Percentiles rank a stretch among this genome's conserved stretches.
Evolutionary conservation across 345 rosid genomes (phyloP).

Genomic region (Populus deltoides): DNA sequence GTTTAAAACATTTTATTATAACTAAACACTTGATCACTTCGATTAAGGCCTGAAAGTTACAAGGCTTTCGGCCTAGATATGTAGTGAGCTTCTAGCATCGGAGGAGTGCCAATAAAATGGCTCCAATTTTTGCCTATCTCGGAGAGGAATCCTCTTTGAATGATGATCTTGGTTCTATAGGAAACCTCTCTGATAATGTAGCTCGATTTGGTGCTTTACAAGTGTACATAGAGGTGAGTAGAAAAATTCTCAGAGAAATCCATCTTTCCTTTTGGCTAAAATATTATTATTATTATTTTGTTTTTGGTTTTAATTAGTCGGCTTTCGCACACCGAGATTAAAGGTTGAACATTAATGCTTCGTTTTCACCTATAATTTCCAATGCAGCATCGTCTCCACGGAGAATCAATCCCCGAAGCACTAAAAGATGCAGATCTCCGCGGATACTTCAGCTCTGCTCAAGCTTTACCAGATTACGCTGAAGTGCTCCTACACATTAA

Average conservation of each 20-base stretch:
- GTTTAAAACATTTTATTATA: constrained; percentile 6
- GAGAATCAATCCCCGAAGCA: constrained; percentile 10
- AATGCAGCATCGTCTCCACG: constrained; percentile 4
- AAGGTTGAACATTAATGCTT: background rate
- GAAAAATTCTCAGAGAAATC: background rate
- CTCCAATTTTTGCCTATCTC: constrained; percentile 15
- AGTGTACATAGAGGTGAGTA: constrained; percentile 23
- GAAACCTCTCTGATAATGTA: constrained; percentile 14
- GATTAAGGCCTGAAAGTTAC: constrained; percentile 26
- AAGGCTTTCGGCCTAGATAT: constrained; percentile 19
- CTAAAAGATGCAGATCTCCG: constrained; percentile 3
- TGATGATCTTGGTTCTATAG: background rate
- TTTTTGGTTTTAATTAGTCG: too few species aligned
- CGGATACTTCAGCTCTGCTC: constrained; percentile 12
- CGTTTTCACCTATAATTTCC: background rate
- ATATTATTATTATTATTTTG: too few species aligned
- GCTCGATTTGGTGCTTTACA: constrained; percentile 12
- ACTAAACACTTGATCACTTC: constrained; percentile 38
- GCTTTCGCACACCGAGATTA: too few species aligned
- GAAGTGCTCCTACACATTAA: constrained; percentile 4
- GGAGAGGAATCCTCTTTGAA: constrained; percentile 20
- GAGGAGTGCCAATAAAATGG: constrained; percentile 3
- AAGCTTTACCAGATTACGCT: constrained; percentile 18
- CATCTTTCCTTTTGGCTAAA: background rate
- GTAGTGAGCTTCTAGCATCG: constrained; percentile 20